Conservation (phyloP, 1,284 basidiomycete genomes). For the Macrocystidia cucumis region DNA sequence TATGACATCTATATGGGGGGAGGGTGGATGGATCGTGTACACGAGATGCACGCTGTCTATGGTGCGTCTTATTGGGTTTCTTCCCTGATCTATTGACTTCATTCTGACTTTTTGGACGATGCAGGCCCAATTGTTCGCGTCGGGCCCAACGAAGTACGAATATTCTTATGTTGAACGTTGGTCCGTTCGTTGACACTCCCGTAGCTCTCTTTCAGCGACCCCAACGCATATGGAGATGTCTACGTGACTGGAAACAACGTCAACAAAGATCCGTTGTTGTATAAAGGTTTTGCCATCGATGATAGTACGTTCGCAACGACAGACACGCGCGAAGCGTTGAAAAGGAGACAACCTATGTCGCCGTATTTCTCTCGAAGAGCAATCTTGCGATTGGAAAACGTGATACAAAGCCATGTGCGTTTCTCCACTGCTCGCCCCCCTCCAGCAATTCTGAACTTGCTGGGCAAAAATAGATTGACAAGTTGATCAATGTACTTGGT, state of each 20-base stretch:
- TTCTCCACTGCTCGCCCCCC: background rate
- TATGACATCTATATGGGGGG: slow-evolving; percentile 25
- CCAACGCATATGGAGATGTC: slow-evolving; percentile 24
- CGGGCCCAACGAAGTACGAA: slow-evolving; percentile 22
- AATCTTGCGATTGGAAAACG: slow-evolving; percentile 24
- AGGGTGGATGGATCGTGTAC: slow-evolving; percentile 22
- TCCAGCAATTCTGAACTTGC: background rate
- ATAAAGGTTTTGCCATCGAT: slow-evolving; percentile 23
- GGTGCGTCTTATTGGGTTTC: too few relatives aligned
- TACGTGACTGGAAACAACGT: slow-evolving; percentile 24
- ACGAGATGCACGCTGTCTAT: slow-evolving; percentile 21
- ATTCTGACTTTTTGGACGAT: background rate
- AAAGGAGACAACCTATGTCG: slow-evolving; percentile 22
- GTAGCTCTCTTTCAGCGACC: slow-evolving; percentile 28
- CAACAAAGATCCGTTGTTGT: slow-evolving; percentile 22
- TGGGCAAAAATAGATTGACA: slow-evolving; percentile 28
- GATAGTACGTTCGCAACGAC: slow-evolving; percentile 23
- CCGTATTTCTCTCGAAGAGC: slow-evolving; percentile 30
- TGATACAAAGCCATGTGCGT: slow-evolving; percentile 24
- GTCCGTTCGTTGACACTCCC: slow-evolving; percentile 2
- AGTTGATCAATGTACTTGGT: slow-evolving; percentile 18
- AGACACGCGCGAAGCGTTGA: slow-evolving; percentile 23
- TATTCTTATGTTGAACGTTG: background rate
- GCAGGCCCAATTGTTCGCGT: slow-evolving; percentile 24
- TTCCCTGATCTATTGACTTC: background rate